Evolutionary conservation across 768 basidiomycete species (phyloP).

Genomic region (Lentinula lateritia): DNA sequence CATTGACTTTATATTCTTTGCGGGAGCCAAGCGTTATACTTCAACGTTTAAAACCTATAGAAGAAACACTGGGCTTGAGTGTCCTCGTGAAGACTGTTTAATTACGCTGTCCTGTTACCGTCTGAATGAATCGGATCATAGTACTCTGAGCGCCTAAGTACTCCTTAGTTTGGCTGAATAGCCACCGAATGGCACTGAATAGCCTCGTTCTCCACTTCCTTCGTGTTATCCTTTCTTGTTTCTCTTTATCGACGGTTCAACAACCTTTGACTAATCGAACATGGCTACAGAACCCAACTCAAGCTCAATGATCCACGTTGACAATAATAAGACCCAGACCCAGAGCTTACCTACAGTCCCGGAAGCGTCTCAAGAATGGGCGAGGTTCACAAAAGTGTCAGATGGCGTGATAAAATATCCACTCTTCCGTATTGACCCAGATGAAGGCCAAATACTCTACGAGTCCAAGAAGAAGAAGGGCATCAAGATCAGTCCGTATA

Average conservation of each 20-base stretch:
- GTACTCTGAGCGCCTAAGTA: too few species aligned
- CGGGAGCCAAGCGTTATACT: background rate
- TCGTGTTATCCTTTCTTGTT: too few species aligned
- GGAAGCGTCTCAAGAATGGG: constrained; percentile 51
- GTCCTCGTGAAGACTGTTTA: background rate
- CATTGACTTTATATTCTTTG: background rate
- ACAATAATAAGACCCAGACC: background rate
- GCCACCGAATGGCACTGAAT: too few species aligned
- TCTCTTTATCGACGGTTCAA: background rate
- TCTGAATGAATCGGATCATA: too few species aligned
- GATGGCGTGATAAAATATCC: constrained; percentile 69
- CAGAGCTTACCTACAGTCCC: constrained; percentile 36
- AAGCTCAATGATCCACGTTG: background rate
- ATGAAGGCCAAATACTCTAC: constrained; percentile 78
- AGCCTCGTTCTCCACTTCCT: too few species aligned
- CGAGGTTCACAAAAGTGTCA: constrained; percentile 79
- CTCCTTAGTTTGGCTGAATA: too few species aligned
- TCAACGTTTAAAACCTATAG: background rate
- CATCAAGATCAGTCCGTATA: constrained; percentile 41
- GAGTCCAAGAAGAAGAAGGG: constrained; percentile 53
- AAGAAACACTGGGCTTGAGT: background rate
- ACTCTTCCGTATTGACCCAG: constrained; percentile 68
- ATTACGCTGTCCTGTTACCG: background rate
- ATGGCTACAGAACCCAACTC: background rate
- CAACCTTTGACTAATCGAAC: background rate